Evolutionary conservation across 495 filamentous ascomycete genomes (phyloP), one percentile per base, ranked within the genome.

Genomic region (Bryoglossum gracile): DNA sequence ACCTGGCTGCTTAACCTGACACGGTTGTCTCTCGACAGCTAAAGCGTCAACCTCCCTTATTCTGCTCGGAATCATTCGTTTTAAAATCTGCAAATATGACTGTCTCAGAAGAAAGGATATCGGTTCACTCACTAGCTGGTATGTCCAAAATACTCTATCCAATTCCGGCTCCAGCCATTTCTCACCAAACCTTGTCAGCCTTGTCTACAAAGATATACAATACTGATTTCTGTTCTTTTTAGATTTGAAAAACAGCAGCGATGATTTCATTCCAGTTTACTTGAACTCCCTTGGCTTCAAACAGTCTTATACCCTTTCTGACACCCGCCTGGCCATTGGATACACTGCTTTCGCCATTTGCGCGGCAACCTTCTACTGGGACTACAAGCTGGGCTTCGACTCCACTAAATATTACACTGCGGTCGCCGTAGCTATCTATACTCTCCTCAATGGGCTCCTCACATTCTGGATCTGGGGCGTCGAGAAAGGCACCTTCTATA

Each of bases 221-320:
- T 11, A n/a, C n/a, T n/a, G n/a, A n/a, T n/a, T n/a, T n/a, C 13
- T 5, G 11, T 14, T 37, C 24, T 28, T 40, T 48, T 35, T 59
- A 95, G 92, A 95, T 63, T 83, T 98, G 48, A 97, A 97, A 68
- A 94, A 94, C 64, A 94, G 89, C 16, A 86, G 83, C 60, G 92
- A 98, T 72, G 92, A 98, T 61, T 87, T 89, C 46, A 80, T 98
- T 39, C 77, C 83, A n/a, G 85, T 89, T 67, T 96, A 96, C 68
- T 81, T 97, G 41, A 87, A 79, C 65, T 83, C 77, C 16, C 82
- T 96, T 33, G 74, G 79, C 50, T 96, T 94, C 75, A 74, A 65
- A 21, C 89, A 90, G 63, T 80, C 83, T 56, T 82, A 98, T 74
- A 71, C 62, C 50, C 81, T 90, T 37, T 78, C 80, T 57, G 88